Conservation (phyloP, 2,329 filamentous ascomycete genomes). For the Nemania abortiva region DNA sequence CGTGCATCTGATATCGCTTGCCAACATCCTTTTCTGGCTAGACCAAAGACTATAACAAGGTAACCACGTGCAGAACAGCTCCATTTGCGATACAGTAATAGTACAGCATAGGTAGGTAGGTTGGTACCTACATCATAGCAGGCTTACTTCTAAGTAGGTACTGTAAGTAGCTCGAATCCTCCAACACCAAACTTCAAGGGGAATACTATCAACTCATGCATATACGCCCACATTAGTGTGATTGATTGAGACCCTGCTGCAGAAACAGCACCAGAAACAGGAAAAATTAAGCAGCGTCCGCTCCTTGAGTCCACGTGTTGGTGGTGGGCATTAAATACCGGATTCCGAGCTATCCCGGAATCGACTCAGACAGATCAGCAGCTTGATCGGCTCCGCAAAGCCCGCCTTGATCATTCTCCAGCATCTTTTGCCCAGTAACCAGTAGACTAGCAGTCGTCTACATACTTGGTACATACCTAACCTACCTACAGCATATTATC, state of each 20-base stretch:
- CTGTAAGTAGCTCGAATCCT: neutral
- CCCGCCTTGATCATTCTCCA: constrained; percentile 7
- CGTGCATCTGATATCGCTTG: constrained; percentile 29
- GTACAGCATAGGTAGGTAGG: too few relatives aligned
- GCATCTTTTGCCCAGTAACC: neutral
- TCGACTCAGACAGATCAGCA: constrained; percentile 13
- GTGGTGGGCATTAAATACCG: constrained; percentile 6
- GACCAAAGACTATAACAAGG: neutral
- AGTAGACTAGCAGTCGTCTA: neutral
- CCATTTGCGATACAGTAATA: neutral
- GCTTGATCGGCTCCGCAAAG: constrained; percentile 13
- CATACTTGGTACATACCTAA: neutral
- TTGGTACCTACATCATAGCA: neutral
- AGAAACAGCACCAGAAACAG: neutral
- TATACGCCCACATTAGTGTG: neutral
- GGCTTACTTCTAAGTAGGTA: neutral
- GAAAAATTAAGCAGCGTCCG: constrained; percentile 2
- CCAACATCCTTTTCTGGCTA: neutral
- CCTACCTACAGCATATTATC: neutral
- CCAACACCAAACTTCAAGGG: neutral
- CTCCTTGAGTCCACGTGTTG: neutral
- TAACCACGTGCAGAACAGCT: constrained; percentile 4
- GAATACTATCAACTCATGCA: neutral
- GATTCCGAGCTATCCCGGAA: constrained; percentile 10
- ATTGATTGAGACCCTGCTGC: neutral